phyloP scores from a whole-genome alignment of 192 early-diverging fungal species.

The Coemansia reversa region DNA sequence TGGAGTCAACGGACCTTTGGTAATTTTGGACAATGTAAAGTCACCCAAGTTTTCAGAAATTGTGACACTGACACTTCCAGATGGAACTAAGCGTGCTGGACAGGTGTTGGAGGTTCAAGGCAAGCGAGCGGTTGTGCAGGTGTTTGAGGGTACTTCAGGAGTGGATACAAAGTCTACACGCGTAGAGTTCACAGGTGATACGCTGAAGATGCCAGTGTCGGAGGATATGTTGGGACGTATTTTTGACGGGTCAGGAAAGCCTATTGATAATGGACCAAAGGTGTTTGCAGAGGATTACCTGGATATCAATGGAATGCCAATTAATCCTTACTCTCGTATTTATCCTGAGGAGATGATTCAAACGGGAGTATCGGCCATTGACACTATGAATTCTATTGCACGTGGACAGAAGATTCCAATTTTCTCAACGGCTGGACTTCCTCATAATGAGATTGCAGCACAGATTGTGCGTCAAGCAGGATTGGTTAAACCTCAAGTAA shows the following conservation, averaged over 20 bases:
- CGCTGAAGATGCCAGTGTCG: conserved; percentile 94
- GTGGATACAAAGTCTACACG: conserved; percentile 95
- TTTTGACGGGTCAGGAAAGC: conserved; percentile 99
- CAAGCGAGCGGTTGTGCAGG: conserved; percentile 93
- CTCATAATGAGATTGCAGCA: conserved; percentile 99
- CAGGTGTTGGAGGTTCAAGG: conserved; percentile 98
- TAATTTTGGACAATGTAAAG: conserved; percentile 98
- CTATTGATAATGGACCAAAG: conserved; percentile 98
- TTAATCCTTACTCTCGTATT: conserved; percentile 98
- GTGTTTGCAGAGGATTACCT: conserved; percentile 99
- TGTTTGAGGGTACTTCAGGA: conserved; percentile 96
- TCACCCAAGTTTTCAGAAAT: conserved; percentile 98
- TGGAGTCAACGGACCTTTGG: conserved; percentile 97
- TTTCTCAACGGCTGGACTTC: conserved; percentile 97
- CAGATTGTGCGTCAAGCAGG: conserved; percentile 99
- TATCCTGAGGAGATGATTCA: conserved; percentile 99
- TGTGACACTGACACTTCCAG: conserved; percentile 93
- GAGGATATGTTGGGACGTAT: conserved; percentile 99
- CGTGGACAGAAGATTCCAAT: conserved; percentile 99
- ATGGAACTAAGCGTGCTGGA: conserved; percentile 91
- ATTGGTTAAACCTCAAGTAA: conserved; percentile 82
- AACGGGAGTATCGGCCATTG: conserved; percentile 98
- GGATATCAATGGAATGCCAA: conserved; percentile 84
- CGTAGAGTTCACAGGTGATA: conserved; percentile 95
- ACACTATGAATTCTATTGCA: conserved; percentile 99